Evolutionary conservation across 805 yeast genomes (phyloP).

Genomic region (Debaryomyces prosopidis): DNA sequence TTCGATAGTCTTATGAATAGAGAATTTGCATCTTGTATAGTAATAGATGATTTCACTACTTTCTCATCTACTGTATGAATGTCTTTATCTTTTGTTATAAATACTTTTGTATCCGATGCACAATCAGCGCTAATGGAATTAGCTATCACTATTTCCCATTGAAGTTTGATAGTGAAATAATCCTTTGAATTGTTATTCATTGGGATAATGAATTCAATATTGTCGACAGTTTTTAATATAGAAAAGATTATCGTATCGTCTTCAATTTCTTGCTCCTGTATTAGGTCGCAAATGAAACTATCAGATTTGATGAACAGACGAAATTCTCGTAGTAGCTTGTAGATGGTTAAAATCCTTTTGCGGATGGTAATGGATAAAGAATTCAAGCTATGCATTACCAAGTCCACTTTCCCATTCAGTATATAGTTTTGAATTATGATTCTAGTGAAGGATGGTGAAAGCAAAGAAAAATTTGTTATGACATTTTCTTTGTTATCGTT

Average conservation of each 20-base stretch:
- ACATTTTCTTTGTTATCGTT: conserved; percentile 1
- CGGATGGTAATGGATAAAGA: conserved; percentile 27
- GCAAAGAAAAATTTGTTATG: conserved; percentile 11
- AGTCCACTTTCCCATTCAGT: conserved; percentile 25
- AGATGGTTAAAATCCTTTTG: conserved; percentile 19
- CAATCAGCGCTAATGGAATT: conserved; percentile 24
- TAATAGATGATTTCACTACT: background rate
- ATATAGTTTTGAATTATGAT: conserved; percentile 23
- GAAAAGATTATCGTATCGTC: conserved; percentile 18
- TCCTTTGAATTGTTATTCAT: background rate
- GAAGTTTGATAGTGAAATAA: conserved; percentile 10
- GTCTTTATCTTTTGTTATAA: conserved; percentile 9
- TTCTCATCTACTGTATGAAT: conserved; percentile 5
- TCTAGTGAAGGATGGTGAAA: conserved; percentile 23
- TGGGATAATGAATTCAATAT: conserved; percentile 14
- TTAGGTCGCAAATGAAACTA: conserved; percentile 7
- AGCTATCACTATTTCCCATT: conserved; percentile 25
- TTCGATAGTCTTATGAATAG: conserved; percentile 20
- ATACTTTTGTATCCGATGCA: conserved; percentile 15
- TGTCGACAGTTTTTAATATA: conserved; percentile 19
- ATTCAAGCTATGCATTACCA: conserved; percentile 31
- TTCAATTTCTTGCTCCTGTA: conserved; percentile 10
- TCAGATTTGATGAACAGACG: conserved; percentile 12
- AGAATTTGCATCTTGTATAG: conserved; percentile 6
- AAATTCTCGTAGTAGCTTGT: conserved; percentile 20